Conservation (phyloP, 1,139 yeast genomes). For the Suhomyces bolitotheri region DNA sequence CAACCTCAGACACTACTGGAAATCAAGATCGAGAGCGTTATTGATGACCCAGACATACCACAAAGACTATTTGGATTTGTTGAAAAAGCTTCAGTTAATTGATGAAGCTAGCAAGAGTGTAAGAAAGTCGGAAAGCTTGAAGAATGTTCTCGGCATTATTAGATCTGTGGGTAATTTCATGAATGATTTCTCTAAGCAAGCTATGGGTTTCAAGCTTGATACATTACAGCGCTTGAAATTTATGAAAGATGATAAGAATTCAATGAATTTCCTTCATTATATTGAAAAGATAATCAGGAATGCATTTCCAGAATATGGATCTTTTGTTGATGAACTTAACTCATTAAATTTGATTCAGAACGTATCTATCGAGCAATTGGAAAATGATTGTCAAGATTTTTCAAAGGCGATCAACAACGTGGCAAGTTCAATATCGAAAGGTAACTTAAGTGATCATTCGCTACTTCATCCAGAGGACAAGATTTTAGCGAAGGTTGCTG, state of each 20-base stretch:
- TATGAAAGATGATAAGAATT: slow-evolving; percentile 79
- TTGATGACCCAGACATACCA: slow-evolving; percentile 66
- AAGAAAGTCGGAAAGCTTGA: slow-evolving; percentile 62
- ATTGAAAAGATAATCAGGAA: slow-evolving; percentile 78
- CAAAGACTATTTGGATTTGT: slow-evolving; percentile 71
- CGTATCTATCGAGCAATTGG: slow-evolving; percentile 73
- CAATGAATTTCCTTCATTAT: slow-evolving; percentile 81
- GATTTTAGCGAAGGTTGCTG: slow-evolving; percentile 47
- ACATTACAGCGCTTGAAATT: slow-evolving; percentile 81
- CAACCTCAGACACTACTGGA: slow-evolving; percentile 83
- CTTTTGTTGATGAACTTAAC: slow-evolving; percentile 73
- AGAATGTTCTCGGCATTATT: slow-evolving; percentile 70
- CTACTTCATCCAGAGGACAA: slow-evolving; percentile 78
- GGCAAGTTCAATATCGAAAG: slow-evolving; percentile 58
- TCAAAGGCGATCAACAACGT: slow-evolving; percentile 55
- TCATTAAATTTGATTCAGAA: slow-evolving; percentile 65
- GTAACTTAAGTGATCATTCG: slow-evolving; percentile 69
- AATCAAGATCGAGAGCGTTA: slow-evolving; percentile 77
- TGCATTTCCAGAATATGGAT: slow-evolving; percentile 74
- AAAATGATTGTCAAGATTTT: slow-evolving; percentile 68
- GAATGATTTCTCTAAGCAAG: slow-evolving; percentile 82
- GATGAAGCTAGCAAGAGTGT: slow-evolving; percentile 68
- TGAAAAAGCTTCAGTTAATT: slow-evolving; percentile 58
- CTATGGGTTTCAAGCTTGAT: slow-evolving; percentile 79
- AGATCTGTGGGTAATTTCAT: slow-evolving; percentile 88